Evolutionary conservation across 2,329 filamentous ascomycete genomes (phyloP).

Genomic region (Colletotrichum caudatum): DNA sequence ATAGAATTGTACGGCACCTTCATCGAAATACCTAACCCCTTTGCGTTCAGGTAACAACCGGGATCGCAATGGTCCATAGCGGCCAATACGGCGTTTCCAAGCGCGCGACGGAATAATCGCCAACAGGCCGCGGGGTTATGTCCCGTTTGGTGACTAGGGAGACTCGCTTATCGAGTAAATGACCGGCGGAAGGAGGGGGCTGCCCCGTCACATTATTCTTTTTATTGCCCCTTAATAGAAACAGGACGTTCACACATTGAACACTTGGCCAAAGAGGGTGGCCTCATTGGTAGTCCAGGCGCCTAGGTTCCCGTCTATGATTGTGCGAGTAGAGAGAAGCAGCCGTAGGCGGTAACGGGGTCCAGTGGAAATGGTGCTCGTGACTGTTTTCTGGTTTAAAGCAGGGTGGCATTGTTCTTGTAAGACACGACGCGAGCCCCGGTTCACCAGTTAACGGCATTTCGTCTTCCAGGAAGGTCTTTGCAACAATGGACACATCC

Average conservation of each 20-base stretch:
- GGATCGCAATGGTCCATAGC: background rate
- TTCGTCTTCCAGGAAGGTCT: background rate
- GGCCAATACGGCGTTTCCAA: background rate
- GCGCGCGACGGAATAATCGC: constrained; percentile 40
- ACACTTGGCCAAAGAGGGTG: background rate
- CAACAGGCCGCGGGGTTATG: background rate
- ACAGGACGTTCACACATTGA: background rate
- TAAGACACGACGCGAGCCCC: background rate
- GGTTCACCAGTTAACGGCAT: background rate
- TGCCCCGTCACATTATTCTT: background rate
- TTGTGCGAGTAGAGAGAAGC: background rate
- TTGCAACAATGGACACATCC: background rate
- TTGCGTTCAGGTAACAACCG: background rate
- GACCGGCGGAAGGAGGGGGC: background rate
- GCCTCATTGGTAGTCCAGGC: background rate
- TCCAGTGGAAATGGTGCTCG: background rate
- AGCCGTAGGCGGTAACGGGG: too few relatives aligned
- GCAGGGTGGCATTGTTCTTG: background rate
- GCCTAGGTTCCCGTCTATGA: background rate
- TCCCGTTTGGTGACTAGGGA: constrained; percentile 1
- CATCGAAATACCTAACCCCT: background rate
- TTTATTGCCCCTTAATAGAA: background rate
- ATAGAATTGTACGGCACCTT: background rate
- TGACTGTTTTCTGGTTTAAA: background rate
- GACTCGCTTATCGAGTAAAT: background rate